Percentiles rank a stretch among this genome's conserved stretches.
These are phyloP conservation scores for Aspergillus tubingensis DNA, from an alignment of 2,329 filamentous ascomycete genomes.

Conservation along the genomic window DNA sequence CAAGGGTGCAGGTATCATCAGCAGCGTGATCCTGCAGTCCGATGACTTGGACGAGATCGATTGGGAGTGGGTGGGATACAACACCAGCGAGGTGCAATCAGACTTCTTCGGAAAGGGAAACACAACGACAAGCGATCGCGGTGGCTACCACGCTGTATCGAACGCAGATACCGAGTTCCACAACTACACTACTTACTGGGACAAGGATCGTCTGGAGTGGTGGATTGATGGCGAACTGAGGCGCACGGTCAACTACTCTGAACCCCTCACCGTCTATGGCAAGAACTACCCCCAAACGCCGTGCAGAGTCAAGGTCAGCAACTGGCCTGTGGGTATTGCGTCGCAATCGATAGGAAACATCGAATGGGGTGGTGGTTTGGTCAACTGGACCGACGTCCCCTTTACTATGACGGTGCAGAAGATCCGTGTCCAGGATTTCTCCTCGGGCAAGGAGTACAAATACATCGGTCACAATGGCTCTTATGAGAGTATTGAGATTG, in stretches of 20 bases:
- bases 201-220: slow-evolving; percentile 5
- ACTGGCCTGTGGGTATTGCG: background rate
- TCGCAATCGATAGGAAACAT: background rate
- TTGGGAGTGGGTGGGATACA: background rate
- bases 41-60: background rate
- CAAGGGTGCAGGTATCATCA: background rate
- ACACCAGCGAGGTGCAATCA: background rate
- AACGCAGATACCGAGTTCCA: slow-evolving; percentile 7
- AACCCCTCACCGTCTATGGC: background rate
- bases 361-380: slow-evolving; percentile 6
- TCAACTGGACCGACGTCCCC: background rate
- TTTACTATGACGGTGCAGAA: background rate
- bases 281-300: background rate
- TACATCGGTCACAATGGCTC: background rate
- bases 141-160: background rate
- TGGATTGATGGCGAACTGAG: slow-evolving; percentile 2
- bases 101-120: background rate
- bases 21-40: background rate
- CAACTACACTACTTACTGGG: slow-evolving; percentile 7
- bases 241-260: slow-evolving; percentile 4
- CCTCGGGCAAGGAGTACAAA: background rate
- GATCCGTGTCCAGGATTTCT: slow-evolving; percentile 1
- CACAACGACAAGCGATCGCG: background rate
- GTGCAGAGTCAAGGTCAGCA: background rate
- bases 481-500: background rate